Evolutionary conservation across 2,329 filamentous ascomycete species (phyloP), one percentile per base, ranked within the genome.

Genomic region (Hypomyces perniciosus): DNA sequence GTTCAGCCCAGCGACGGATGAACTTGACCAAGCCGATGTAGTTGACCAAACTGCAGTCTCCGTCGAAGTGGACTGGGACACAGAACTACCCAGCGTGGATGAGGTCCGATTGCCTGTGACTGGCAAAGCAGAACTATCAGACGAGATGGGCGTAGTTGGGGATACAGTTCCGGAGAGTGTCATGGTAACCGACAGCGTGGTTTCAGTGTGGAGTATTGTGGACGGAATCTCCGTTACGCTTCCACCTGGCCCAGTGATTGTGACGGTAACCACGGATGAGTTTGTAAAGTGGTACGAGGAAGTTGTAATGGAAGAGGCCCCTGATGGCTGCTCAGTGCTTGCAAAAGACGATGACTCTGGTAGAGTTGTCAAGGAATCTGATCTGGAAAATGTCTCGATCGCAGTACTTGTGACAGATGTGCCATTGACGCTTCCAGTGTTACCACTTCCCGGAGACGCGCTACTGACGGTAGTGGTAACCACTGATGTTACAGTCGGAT

Each of bases 201-300:
- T 52, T 38, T 45, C 39, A 38, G 45, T 49, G 34, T 8, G 9
- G 29, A 31, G n/a, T 13, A 8, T 38, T 3, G 47, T 50, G 8
- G 51, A 50, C 1, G 47, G 33, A 31, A 28, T 38, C 10, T 33
- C 38, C 33, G 51, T 53, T 5, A 31, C 45, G 30, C 45, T 39
- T 10, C 26, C 26, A 20, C 27, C 44, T 5, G 51, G 34, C 4
- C 35, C 28, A 4, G 35, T 31, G 1, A 44, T 37, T 35, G 51
- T 46, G 26, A 39, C 38, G 4, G 43, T 53, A 6, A n/a, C 41
- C 13, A 50, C 41, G 33, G 50, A 48, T 30, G 51, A 47, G 44
- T 53, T 53, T n/a, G 43, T 50, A 33, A 53, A 46, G 6, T 12
- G 51, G 20, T 34, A 42, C 1, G 47, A 46, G 13, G 51, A 50